Conservation (phyloP, 2,329 filamentous ascomycete genomes). For the Fusarium chuoi region DNA sequence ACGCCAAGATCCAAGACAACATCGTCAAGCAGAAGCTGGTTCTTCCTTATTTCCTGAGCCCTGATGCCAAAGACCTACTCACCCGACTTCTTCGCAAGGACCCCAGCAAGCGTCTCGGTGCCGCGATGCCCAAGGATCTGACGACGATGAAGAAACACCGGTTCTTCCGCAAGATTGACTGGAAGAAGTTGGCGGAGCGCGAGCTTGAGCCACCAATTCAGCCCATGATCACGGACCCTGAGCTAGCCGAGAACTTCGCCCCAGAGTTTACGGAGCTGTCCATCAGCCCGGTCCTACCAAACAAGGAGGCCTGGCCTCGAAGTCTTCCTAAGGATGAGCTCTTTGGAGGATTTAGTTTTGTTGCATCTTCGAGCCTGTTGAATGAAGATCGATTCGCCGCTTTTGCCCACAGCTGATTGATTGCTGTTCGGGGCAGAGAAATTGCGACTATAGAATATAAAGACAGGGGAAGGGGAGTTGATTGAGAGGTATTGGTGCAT, state of each 20-base stretch:
- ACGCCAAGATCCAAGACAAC: slow-evolving; percentile 94
- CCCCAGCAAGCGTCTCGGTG: slow-evolving; percentile 87
- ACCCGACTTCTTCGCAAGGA: slow-evolving; percentile 92
- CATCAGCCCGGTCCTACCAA: slow-evolving; percentile 75
- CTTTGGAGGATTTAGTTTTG: slow-evolving; percentile 73
- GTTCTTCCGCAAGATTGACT: slow-evolving; percentile 97
- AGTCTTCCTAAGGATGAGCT: slow-evolving; percentile 61
- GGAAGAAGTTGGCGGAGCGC: slow-evolving; percentile 83
- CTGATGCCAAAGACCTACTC: slow-evolving; percentile 93
- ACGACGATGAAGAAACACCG: slow-evolving; percentile 87
- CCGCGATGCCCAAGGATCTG: slow-evolving; percentile 89
- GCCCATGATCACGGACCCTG: slow-evolving; percentile 93
- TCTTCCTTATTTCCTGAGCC: slow-evolving; percentile 88
- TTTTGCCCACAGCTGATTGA: slow-evolving; percentile 33
- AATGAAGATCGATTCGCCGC: slow-evolving; percentile 58
- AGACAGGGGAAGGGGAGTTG: background rate
- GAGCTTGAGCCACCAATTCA: slow-evolving; percentile 90
- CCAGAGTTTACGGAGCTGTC: slow-evolving; percentile 89
- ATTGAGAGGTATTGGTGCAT: background rate
- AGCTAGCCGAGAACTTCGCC: slow-evolving; percentile 95
- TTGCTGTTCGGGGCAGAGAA: background rate
- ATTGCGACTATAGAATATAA: background rate
- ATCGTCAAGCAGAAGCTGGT: slow-evolving; percentile 92
- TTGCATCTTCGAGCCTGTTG: slow-evolving; percentile 67
- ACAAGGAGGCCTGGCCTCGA: slow-evolving; percentile 55